These are phyloP conservation scores for Talaromyces albobiverticillius DNA, from an alignment of 2,329 filamentous ascomycete genomes.

Conservation along the genomic window DNA sequence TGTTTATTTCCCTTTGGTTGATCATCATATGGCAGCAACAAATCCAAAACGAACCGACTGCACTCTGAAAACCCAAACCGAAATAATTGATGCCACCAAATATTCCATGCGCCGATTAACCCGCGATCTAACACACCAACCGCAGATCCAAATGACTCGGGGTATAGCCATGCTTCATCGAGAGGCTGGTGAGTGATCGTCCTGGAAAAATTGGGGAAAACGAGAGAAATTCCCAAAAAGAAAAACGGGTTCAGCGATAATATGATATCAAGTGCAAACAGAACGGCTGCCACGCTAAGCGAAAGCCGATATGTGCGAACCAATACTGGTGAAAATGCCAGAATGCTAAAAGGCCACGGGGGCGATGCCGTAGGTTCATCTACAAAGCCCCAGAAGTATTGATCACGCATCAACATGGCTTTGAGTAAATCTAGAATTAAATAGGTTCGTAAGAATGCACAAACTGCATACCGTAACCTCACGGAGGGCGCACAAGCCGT, in stretches of 20 bases:
- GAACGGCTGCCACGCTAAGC: slow-evolving; percentile 56
- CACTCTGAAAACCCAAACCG: slow-evolving; percentile 54
- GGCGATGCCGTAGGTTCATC: slow-evolving; percentile 46
- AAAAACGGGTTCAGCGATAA: slow-evolving; percentile 61
- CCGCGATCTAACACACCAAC: slow-evolving; percentile 56
- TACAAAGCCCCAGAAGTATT: slow-evolving; percentile 67
- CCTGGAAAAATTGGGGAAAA: slow-evolving; percentile 54
- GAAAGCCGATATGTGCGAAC: slow-evolving; percentile 57
- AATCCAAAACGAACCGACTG: slow-evolving; percentile 35
- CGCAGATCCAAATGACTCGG: slow-evolving; percentile 55
- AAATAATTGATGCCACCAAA: slow-evolving; percentile 90
- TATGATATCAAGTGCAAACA: slow-evolving; percentile 59
- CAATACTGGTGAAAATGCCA: slow-evolving; percentile 41
- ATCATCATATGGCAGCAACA: slow-evolving; percentile 1
- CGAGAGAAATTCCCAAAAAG: slow-evolving; percentile 51
- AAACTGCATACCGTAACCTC: slow-evolving; percentile 48
- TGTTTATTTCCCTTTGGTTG: neutral
- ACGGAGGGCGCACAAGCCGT: slow-evolving; percentile 34
- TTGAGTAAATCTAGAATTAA: slow-evolving; percentile 68
- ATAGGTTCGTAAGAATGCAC: slow-evolving; percentile 56
- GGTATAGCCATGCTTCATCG: slow-evolving; percentile 61
- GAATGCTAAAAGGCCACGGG: slow-evolving; percentile 44
- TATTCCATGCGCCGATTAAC: slow-evolving; percentile 76
- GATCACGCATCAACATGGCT: slow-evolving; percentile 68
- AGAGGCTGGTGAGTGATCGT: slow-evolving; percentile 59